Conservation (phyloP, 352 stramenopile species). For the Phytopythium aichiense region DNA sequence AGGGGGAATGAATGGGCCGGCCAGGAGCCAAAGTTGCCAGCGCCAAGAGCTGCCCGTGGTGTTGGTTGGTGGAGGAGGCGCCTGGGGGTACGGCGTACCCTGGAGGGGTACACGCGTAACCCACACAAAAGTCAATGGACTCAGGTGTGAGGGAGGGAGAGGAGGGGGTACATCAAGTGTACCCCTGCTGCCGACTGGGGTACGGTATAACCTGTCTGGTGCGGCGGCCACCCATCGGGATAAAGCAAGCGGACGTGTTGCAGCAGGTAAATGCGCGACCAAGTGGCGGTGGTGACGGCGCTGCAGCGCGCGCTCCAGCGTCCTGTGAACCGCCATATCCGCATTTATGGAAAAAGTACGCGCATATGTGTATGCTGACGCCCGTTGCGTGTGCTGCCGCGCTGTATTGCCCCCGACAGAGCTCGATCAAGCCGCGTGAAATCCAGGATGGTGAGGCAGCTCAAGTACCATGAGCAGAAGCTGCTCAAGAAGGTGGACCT, state of each 20-base stretch:
- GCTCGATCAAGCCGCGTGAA: neutral
- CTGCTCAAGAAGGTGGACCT: slow-evolving; percentile 99
- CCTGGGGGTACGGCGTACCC: neutral
- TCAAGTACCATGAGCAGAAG: slow-evolving; percentile 98
- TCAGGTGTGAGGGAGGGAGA: no score
- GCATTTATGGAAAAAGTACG: neutral
- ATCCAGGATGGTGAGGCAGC: slow-evolving; percentile 75
- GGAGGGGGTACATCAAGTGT: no score
- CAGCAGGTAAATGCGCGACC: neutral
- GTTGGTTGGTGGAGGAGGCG: slow-evolving; percentile 5
- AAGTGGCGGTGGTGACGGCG: neutral
- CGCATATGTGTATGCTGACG: neutral
- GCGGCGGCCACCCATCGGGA: neutral
- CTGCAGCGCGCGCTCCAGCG: neutral
- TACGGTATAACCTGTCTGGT: neutral
- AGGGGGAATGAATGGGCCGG: neutral
- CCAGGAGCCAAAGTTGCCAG: neutral
- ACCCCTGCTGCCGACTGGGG: no score
- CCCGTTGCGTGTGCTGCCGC: neutral
- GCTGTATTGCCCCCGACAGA: neutral
- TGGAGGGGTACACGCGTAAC: neutral
- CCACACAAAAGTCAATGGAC: no score
- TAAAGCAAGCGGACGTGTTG: neutral
- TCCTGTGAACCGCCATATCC: neutral
- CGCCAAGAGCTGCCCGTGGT: neutral